Conservation (phyloP, 2,329 filamentous ascomycete genomes). For the Neobulgaria alba region DNA sequence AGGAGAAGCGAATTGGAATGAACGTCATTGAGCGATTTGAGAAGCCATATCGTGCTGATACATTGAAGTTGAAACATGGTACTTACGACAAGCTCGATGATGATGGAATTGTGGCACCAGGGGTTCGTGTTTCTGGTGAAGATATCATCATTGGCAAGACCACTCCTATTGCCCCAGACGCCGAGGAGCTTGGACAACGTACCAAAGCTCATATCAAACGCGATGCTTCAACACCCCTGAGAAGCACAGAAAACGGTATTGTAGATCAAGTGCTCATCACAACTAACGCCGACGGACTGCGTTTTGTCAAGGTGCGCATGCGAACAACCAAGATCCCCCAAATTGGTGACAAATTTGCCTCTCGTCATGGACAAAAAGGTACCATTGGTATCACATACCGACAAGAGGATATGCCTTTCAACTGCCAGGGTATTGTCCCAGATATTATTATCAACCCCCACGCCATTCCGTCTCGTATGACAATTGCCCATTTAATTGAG, state of each 20-base stretch:
- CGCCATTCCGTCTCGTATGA: constrained; percentile 99
- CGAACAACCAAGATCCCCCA: constrained; percentile 96
- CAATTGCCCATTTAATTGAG: constrained; percentile 99
- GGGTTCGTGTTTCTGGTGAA: constrained; percentile 89
- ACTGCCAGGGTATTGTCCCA: constrained; percentile 78
- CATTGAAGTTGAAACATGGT: constrained; percentile 84
- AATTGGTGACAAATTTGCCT: constrained; percentile 98
- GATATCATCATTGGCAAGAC: constrained; percentile 99
- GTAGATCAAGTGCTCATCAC: constrained; percentile 90
- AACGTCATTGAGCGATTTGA: constrained; percentile 91
- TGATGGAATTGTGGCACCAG: constrained; percentile 88
- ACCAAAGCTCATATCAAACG: constrained; percentile 86
- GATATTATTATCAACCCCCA: constrained; percentile 99
- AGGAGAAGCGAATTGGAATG: constrained; percentile 92
- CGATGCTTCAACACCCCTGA: constrained; percentile 88
- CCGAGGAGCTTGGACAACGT: constrained; percentile 86
- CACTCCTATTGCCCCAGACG: constrained; percentile 84
- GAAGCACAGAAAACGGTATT: constrained; percentile 95
- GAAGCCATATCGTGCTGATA: constrained; percentile 83
- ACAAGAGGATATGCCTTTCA: constrained; percentile 98
- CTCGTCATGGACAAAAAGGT: constrained; percentile 97
- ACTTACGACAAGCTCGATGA: constrained; percentile 97
- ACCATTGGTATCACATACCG: constrained; percentile 98
- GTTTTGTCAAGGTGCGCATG: constrained; percentile 95
- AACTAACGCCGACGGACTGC: constrained; percentile 87